Conservation (phyloP, 441 rosid species). For the Biscutella laevigata region DNA sequence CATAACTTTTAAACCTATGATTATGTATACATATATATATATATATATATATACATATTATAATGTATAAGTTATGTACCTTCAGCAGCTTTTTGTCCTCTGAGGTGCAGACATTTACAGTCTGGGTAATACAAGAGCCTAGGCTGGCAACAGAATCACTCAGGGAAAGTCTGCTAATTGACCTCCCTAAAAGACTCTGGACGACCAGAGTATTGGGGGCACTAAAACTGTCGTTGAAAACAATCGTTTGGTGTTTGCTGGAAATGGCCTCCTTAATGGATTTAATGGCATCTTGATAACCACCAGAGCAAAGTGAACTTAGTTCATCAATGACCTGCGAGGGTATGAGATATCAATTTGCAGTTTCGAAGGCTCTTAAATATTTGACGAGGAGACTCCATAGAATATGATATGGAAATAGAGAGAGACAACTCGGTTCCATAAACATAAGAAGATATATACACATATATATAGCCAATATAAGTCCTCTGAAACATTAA, state of each 20-base stretch:
- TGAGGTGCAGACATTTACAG: slow-evolving; percentile 31
- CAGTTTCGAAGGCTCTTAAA: neutral
- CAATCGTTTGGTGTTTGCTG: slow-evolving; percentile 41
- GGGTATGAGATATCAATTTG: slow-evolving; percentile 5
- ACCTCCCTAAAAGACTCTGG: slow-evolving; percentile 35
- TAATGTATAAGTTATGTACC: slow-evolving; percentile 30
- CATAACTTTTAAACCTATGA: neutral
- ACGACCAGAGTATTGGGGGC: slow-evolving; percentile 24
- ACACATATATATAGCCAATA: neutral
- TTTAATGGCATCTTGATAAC: slow-evolving; percentile 36
- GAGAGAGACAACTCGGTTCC: neutral
- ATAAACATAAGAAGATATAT: neutral
- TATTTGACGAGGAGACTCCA: neutral
- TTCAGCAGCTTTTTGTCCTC: slow-evolving; percentile 36
- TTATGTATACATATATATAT: no score
- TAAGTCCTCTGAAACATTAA: neutral
- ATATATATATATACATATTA: no score
- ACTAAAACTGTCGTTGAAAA: slow-evolving; percentile 38
- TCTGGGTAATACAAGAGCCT: slow-evolving; percentile 44
- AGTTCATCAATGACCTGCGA: slow-evolving; percentile 66
- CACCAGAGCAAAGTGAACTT: slow-evolving; percentile 32
- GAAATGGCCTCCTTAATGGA: slow-evolving; percentile 52
- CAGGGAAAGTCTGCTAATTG: slow-evolving; percentile 37
- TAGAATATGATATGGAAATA: neutral
- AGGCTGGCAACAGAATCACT: slow-evolving; percentile 37